Base-by-base conservation (phyloP, 495 filamentous ascomycete species). In the Astrocystis sublimbata region DNA sequence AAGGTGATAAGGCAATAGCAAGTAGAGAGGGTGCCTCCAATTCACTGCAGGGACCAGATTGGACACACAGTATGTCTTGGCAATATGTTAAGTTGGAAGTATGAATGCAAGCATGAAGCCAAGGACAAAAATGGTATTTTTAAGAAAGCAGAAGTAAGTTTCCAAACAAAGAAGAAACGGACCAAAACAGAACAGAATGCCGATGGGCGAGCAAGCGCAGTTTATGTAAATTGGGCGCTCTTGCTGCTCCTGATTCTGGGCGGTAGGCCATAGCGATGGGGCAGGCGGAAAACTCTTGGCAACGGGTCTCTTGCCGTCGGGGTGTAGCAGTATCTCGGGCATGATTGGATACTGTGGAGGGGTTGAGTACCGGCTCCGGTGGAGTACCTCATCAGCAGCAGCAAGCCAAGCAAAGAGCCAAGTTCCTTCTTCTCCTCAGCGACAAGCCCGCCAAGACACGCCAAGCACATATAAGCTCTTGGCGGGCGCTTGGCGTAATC, bases 201-300 rank as follows among this genome's bases (percentile, higher is more conserved):
- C 58, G 67, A 62, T 49, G 49, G 70, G 69, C 63, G 65, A 68
- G 36, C 68, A 71, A 64, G 65, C 60, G 66, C 66, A 70, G 74
- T 73, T 72, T 74, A 73, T 71, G 69, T 71, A 73, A 76, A 71
- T 74, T 68, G 73, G 69, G 74, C 68, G 71, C 70, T 71, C 64
- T 74, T 71, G 71, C 74, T 69, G 60, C 69, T 78, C 74, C 76
- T 79, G 78, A 77, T 77, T 77, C 73, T 73, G 73, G 67, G 57
- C 64, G 66, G 74, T 70, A 56, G 66, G 68, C 66, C 76, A 74
- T 77, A 72, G 75, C 76, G 66, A 71, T 76, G 73, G n/a, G 67
- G 70, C 70, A 77, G 75, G 78, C 75, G 69, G 73, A 75, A n/a
- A 76, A 75, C 70, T 67, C 76, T 78, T 79, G 77, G 76, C 76